Conservation (phyloP, 306 rosid species). For the Prunus salicina region DNA sequence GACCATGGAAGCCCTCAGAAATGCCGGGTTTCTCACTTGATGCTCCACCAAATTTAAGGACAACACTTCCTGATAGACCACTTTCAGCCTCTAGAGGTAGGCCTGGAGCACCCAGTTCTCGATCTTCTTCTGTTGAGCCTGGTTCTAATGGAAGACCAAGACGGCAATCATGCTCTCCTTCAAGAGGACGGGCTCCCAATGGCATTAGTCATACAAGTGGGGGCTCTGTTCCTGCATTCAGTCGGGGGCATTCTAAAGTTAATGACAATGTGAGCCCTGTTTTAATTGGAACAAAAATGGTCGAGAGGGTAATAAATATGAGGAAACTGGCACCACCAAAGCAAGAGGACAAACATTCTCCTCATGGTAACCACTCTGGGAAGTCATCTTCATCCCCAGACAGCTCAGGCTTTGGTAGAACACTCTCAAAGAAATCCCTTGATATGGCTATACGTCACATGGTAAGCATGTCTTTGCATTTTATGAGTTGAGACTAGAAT, state of each 20-base stretch:
- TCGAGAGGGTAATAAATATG: constrained; percentile 91
- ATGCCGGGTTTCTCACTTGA: constrained; percentile 95
- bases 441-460: constrained; percentile 98
- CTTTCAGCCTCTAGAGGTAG: constrained; percentile 87
- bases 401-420: constrained; percentile 86
- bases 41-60: constrained; percentile 89
- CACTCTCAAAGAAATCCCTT: constrained; percentile 93
- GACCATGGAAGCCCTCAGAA: constrained; percentile 94
- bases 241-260: constrained; percentile 58
- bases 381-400: constrained; percentile 85
- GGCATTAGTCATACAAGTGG: constrained; percentile 69
- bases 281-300: constrained; percentile 86
- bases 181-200: constrained; percentile 77
- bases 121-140: constrained; percentile 91
- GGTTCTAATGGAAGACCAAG: constrained; percentile 71
- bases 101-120: constrained; percentile 87
- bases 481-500: constrained; percentile 12
- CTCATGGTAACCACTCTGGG: constrained; percentile 70
- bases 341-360: constrained; percentile 78
- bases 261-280: constrained; percentile 82
- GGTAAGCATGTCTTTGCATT: constrained; percentile 43
- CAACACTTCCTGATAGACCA: constrained; percentile 85
- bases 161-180: constrained; percentile 94
- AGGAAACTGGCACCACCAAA: constrained; percentile 85
- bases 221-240: constrained; percentile 84